These are phyloP conservation scores for Flaveria robusta DNA, from an alignment of 129 eudicot genomes.

Conservation along the genomic window DNA sequence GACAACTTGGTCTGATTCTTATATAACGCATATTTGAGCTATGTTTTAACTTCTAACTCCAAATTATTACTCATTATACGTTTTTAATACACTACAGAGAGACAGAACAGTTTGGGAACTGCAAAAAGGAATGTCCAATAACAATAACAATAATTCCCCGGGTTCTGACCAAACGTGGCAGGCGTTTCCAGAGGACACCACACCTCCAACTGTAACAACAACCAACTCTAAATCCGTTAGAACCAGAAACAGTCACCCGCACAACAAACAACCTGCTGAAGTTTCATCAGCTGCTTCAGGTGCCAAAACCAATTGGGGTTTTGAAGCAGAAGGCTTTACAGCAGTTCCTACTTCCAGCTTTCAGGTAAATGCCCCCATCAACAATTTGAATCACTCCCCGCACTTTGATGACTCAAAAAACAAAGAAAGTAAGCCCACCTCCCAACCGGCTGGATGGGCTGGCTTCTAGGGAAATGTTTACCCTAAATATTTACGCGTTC, in stretches of 20 bases:
- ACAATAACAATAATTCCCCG: constrained; percentile 31
- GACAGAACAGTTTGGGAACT: constrained; percentile 68
- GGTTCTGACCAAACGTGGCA: constrained; percentile 75
- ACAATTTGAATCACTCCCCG: constrained; percentile 46
- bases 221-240: constrained; percentile 67
- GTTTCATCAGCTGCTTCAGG: constrained; percentile 25
- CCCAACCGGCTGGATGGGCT: constrained; percentile 99
- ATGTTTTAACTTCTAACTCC: neutral
- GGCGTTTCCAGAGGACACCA: constrained; percentile 58
- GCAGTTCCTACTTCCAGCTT: constrained; percentile 65
- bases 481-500: neutral
- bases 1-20: too few relatives aligned
- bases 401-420: constrained; percentile 55
- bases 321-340: constrained; percentile 74
- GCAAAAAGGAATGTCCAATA: constrained; percentile 63
- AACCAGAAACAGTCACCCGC: constrained; percentile 64
- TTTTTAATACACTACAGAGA: constrained; percentile 28
- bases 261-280: constrained; percentile 44
- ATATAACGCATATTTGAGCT: too few relatives aligned
- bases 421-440: constrained; percentile 57
- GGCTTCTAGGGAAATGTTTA: constrained; percentile 58
- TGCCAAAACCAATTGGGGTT: constrained; percentile 56
- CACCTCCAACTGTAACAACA: constrained; percentile 33
- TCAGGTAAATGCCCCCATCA: constrained; percentile 38
- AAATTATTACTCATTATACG: neutral